phyloP scores from a whole-genome alignment of 257 asterid genomes.

The Solanum rostratum region DNA sequence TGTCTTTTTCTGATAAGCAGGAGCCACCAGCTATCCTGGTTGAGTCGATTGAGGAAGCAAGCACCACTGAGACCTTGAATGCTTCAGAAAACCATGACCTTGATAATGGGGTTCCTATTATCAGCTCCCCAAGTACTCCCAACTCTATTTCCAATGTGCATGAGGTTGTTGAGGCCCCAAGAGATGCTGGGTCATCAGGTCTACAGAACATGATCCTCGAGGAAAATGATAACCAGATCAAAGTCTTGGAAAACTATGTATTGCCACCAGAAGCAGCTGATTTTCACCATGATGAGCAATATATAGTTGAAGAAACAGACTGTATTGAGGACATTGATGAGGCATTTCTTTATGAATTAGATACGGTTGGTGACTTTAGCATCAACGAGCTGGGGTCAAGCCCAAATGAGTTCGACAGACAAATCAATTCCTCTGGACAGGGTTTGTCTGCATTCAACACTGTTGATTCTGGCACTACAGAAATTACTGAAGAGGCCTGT shows the following conservation, averaged over 20 bases:
- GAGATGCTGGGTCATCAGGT: conserved; percentile 10
- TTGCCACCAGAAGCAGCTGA: conserved; percentile 15
- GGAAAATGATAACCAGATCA: conserved; percentile 5
- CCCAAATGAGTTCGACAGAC: conserved; percentile 25
- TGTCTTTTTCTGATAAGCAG: conserved; percentile 22
- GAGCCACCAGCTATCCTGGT: conserved; percentile 14
- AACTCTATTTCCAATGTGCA: conserved; percentile 27
- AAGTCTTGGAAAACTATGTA: background rate
- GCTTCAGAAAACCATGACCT: conserved; percentile 29
- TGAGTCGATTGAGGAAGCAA: conserved; percentile 21
- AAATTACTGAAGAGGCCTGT: conserved; percentile 8
- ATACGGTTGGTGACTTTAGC: conserved; percentile 63
- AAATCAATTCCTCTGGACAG: conserved; percentile 14
- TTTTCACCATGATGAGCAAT: conserved; percentile 26
- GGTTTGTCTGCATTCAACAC: conserved; percentile 11
- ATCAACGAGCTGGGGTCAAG: conserved; percentile 15
- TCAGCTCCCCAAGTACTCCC: conserved; percentile 41
- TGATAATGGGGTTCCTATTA: conserved; percentile 15
- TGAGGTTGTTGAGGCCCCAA: conserved; percentile 21
- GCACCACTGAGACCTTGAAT: conserved; percentile 13
- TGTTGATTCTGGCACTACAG: conserved; percentile 10
- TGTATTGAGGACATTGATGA: conserved; percentile 69
- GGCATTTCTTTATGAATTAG: conserved; percentile 57
- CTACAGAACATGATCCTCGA: background rate
- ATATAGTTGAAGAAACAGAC: conserved; percentile 40